Percentiles rank a stretch among this genome's conserved stretches.
These are phyloP conservation scores for Hypoxylon fuscum DNA, from an alignment of 495 filamentous ascomycete genomes.

Conservation along the genomic window DNA sequence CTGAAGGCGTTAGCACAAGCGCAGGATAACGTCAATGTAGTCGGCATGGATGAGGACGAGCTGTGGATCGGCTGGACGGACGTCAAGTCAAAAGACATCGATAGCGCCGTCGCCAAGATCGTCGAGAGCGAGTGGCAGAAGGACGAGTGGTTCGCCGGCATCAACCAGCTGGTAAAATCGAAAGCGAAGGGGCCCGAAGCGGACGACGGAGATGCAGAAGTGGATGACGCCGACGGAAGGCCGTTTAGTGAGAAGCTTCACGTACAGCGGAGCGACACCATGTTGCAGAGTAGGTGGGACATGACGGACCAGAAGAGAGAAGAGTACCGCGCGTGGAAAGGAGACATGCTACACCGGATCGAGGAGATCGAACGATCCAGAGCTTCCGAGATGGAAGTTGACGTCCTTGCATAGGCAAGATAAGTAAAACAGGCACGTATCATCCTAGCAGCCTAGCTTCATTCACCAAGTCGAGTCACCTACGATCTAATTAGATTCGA, in stretches of 20 bases:
- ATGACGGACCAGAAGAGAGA: conserved; percentile 72
- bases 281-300: conserved; percentile 87
- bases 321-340: conserved; percentile 79
- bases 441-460: too few relatives aligned
- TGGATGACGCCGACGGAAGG: conserved; percentile 38
- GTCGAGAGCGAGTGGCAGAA: conserved; percentile 68
- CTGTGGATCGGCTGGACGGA: conserved; percentile 58
- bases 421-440: too few relatives aligned
- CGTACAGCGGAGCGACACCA: conserved; percentile 68
- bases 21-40: conserved; percentile 41
- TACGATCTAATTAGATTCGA: too few relatives aligned
- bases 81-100: conserved; percentile 61
- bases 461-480: too few relatives aligned
- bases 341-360: conserved; percentile 66
- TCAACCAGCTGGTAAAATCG: conserved; percentile 49
- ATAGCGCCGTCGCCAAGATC: conserved; percentile 66
- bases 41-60: conserved; percentile 49
- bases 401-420: conserved; percentile 14
- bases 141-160: conserved; percentile 71
- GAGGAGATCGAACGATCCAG: conserved; percentile 56
- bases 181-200: conserved; percentile 20
- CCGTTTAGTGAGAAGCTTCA: conserved; percentile 43
- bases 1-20: conserved; percentile 49
- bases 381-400: conserved; percentile 42
- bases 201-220: conserved; percentile 37